Base-by-base conservation (phyloP, 2,329 filamentous ascomycete genomes). In the Pseudogymnoascus sp. region DNA sequence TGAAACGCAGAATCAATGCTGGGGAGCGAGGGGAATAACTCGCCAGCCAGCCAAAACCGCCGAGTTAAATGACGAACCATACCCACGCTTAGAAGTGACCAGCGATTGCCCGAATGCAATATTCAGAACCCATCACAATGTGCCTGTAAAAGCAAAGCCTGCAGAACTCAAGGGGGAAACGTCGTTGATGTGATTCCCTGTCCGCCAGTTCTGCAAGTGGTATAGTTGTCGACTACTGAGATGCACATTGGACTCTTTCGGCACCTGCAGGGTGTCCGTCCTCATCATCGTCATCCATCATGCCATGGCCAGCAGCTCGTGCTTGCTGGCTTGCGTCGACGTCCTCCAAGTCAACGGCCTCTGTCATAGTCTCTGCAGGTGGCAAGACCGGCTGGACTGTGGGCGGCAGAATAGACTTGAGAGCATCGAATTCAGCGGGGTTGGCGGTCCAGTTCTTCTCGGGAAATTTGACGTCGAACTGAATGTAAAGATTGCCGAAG, bases 401-500 rank as follows among this genome's bases (percentile, higher is more conserved):
- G 1, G 84, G 76, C 1, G 93, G 93, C n/a, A 99, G 85, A 63
- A 96, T 87, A 70, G 87, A 83, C 73, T 95, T 92, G 40, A 99
- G 87, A 11, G 88, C 82, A 64, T 90, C 85, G 70, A 96, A 89
- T 66, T 90, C 88, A 64, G 86, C 82, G 15, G 86, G 80, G 61
- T 88, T 81, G 38, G 84, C 75, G 38, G 84, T 84, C 83, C 85
- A 89, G 73, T 85, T 81, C 79, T 87, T 88, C 73, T 90, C 88
- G 59, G 95, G 95, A 84, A 99, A 97, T 79, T 96, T 96, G 78
- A 99, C 92, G 72, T 90, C 88, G 80, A 99, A 99, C 75, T 96
- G 91, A 73, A 99, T 92, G 81, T 95, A 99, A 71, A 99, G 82
- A 79, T 99, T 97, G 72, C 95, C 95, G 74, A 85, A 87, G 77